These are phyloP conservation scores for Scutellaria galericulata DNA, from an alignment of 257 asterid species.

Conservation along the genomic window DNA sequence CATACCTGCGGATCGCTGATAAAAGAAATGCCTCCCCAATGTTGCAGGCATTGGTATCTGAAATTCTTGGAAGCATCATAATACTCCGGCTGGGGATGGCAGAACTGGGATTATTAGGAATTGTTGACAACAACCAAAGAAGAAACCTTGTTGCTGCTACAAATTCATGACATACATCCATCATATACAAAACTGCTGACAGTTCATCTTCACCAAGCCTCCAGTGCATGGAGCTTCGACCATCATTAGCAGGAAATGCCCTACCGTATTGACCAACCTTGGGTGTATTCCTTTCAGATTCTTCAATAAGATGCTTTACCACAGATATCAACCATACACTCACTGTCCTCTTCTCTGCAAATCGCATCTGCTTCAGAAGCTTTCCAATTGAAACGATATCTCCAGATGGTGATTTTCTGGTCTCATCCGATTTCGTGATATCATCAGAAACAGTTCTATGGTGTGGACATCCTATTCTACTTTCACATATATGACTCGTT, in stretches of 20 bases:
- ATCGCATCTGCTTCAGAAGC: conserved; percentile 73
- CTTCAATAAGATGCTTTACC: conserved; percentile 80
- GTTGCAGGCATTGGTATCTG: conserved; percentile 71
- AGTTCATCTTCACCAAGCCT: conserved; percentile 92
- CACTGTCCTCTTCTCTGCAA: conserved; percentile 70
- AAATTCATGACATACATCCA: conserved; percentile 84
- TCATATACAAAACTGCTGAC: conserved; percentile 73
- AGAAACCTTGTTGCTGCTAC: conserved; percentile 80
- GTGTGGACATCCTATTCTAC: conserved; percentile 77
- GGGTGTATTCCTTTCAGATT: conserved; percentile 66
- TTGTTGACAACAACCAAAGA: conserved; percentile 88
- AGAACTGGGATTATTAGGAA: conserved; percentile 63
- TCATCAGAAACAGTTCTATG: conserved; percentile 70
- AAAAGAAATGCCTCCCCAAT: conserved; percentile 88
- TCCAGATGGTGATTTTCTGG: conserved; percentile 47
- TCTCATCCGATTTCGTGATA: conserved; percentile 60
- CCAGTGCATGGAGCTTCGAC: conserved; percentile 67
- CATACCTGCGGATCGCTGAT: conserved; percentile 74
- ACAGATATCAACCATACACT: conserved; percentile 73
- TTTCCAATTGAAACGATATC: conserved; percentile 76
- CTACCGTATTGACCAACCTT: conserved; percentile 76
- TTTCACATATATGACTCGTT: conserved; percentile 92
- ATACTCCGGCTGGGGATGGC: conserved; percentile 64
- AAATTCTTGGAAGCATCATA: conserved; percentile 62
- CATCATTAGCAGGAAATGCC: conserved; percentile 65